phyloP scores from a whole-genome alignment of 306 rosid species.

The Cucurbita ficifolia region DNA sequence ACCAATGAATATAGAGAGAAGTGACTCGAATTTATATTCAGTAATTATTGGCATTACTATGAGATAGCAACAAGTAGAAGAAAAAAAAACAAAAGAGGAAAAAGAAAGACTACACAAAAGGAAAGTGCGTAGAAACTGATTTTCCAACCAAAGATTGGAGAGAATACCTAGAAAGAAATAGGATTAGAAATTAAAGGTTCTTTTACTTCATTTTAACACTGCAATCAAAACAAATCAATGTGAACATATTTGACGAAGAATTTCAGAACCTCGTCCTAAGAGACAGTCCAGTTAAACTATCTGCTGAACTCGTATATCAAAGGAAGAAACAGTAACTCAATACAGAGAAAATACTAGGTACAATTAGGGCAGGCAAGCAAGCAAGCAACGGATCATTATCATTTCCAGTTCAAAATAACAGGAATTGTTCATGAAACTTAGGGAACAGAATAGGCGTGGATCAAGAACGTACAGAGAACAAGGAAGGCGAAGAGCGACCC shows the following conservation, averaged over 20 bases:
- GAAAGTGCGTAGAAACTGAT: neutral
- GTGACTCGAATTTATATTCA: too few relatives aligned
- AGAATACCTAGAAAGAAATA: neutral
- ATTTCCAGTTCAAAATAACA: neutral
- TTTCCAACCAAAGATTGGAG: neutral
- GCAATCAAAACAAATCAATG: neutral
- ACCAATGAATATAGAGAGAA: too few relatives aligned
- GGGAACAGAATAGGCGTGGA: neutral
- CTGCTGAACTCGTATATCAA: neutral
- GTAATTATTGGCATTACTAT: too few relatives aligned
- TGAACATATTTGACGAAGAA: neutral
- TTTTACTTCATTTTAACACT: neutral
- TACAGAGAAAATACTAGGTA: neutral
- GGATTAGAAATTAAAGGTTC: neutral
- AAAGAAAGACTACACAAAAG: neutral
- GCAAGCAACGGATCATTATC: neutral
- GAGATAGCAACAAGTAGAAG: too few relatives aligned
- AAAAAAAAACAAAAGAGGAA: neutral
- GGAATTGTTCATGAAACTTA: neutral
- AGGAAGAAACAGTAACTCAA: too few relatives aligned
- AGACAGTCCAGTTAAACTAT: neutral
- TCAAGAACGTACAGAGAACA: conserved; percentile 33
- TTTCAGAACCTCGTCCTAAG: neutral
- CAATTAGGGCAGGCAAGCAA: neutral
- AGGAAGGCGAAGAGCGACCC: conserved; percentile 40